Evolutionary conservation across 2,329 filamentous ascomycete genomes (phyloP).

Genomic region (Achaetomium macrosporum): DNA sequence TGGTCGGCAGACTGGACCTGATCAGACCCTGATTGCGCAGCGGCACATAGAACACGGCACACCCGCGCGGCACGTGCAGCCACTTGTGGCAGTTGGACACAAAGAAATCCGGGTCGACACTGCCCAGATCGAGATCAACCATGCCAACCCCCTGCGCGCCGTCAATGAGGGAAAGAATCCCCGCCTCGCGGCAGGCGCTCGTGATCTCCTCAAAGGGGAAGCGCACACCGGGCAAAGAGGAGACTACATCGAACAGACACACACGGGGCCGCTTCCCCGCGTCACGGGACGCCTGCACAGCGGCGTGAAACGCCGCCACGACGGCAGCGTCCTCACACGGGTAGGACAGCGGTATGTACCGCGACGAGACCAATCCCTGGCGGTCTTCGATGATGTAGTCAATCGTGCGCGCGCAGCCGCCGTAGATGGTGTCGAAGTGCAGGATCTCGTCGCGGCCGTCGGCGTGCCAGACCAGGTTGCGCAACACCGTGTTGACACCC

Average conservation of each 20-base stretch:
- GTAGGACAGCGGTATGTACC: conserved; percentile 57
- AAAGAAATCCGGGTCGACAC: conserved; percentile 76
- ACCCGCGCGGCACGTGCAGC: conserved; percentile 74
- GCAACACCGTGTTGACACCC: conserved; percentile 72
- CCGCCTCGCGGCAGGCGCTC: conserved; percentile 57
- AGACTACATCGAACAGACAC: conserved; percentile 74
- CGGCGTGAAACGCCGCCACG: conserved; percentile 52
- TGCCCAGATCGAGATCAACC: conserved; percentile 60
- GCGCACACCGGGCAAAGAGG: conserved; percentile 69
- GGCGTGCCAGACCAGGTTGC: conserved; percentile 60
- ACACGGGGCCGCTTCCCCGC: conserved; percentile 59
- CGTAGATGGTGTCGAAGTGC: conserved; percentile 74
- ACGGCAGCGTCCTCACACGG: conserved; percentile 67
- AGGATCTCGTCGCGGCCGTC: conserved; percentile 74
- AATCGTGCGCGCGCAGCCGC: conserved; percentile 67
- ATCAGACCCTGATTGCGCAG: conserved; percentile 69
- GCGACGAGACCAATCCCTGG: conserved; percentile 36
- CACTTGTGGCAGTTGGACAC: conserved; percentile 88
- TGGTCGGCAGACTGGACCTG: conserved; percentile 69
- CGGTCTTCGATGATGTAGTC: conserved; percentile 65
- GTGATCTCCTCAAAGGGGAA: conserved; percentile 71
- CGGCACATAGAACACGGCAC: conserved; percentile 76
- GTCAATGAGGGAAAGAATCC: conserved; percentile 70
- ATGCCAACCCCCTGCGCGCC: conserved; percentile 82
- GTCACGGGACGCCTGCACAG: conserved; percentile 46